Evolutionary conservation across 768 basidiomycete species (phyloP), one percentile per base, ranked within the genome.

Genomic region (Dacryopinax spathularia): DNA sequence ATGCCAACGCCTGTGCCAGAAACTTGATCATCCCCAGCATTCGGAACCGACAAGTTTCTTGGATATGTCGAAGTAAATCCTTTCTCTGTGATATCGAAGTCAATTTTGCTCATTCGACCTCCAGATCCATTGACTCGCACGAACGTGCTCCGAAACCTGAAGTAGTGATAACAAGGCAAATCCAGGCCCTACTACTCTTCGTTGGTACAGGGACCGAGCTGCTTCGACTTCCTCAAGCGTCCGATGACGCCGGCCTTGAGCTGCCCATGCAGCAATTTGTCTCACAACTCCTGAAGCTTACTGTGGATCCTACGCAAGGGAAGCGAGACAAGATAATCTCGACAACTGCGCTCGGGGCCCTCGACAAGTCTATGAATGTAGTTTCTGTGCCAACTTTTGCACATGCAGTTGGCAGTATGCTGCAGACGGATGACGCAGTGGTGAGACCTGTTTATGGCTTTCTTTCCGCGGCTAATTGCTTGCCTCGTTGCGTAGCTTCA

Each of bases 331-430:
- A 25, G 48, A 18, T 29, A 22, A 62, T 66, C 61, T 29, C 60
- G 16, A 64, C 34, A 20, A 62, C 63, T 33, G 81, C 85, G 25
- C 80, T 82, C 29, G 67, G 71, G 18, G 78, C 83, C 2, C 74
- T 90, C 60, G 78, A 75, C 16, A 80, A 77, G 48, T 75, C 82
- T 1, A 78, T 91, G 61, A 77, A 73, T 25, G 80, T 84, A 41
- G 84, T 94, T 75, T 80, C 86, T 7, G 91, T 86, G 1, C 71
- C 75, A 33, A 82, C 86, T 67, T 94, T 95, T 74, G 74, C 89
- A 61, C 69, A 72, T 29, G 79, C 87, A 4, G 74, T 83, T 4
- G 63, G 81, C 20, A 74, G 77, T 1, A 84, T 89, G 74, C 68
- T 89, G 13, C 73, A 77, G 31, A 83, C 80, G 2, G 76, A 78